Conservation (phyloP, 2,329 filamentous ascomycete species). For the Aureobasidium sp. region DNA sequence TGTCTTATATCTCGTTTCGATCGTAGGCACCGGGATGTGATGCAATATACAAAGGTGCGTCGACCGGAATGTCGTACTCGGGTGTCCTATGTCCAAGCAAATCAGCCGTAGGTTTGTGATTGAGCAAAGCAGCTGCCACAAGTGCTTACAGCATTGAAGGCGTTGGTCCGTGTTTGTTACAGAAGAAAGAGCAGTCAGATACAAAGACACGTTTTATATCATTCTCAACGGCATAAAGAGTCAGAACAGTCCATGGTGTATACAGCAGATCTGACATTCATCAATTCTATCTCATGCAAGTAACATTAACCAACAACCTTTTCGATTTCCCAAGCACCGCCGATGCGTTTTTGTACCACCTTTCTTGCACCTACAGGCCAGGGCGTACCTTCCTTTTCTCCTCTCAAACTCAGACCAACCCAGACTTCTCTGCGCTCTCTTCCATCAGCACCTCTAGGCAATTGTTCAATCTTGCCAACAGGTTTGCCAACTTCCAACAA, state of each 20-base stretch:
- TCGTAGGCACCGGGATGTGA: background rate
- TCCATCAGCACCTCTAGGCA: constrained; percentile 39
- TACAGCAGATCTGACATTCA: too few species aligned
- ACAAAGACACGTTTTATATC: background rate
- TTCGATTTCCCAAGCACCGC: constrained; percentile 14
- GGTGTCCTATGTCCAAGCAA: background rate
- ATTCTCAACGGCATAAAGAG: background rate
- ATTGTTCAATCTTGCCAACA: constrained; percentile 63
- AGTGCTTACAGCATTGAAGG: background rate
- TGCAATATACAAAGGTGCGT: background rate
- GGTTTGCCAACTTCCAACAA: constrained; percentile 82
- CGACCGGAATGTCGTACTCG: background rate
- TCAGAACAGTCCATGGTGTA: too few species aligned
- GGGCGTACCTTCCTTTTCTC: constrained; percentile 55
- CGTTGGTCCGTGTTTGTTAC: background rate
- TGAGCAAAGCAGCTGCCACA: background rate
- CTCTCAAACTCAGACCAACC: constrained; percentile 68
- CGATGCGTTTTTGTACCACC: constrained; percentile 12
- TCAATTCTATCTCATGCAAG: too few species aligned
- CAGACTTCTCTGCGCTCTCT: constrained; percentile 62
- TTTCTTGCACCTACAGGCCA: constrained; percentile 49
- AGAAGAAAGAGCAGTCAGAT: background rate
- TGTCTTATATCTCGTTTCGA: background rate
- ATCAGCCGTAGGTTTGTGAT: background rate
- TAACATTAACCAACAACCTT: constrained; percentile 1